A percentile compares a stretch with the other conserved stretches of the same genome.
phyloP scores from a whole-genome alignment of 176 grass and related monocot species.

The Zea luxurians region DNA sequence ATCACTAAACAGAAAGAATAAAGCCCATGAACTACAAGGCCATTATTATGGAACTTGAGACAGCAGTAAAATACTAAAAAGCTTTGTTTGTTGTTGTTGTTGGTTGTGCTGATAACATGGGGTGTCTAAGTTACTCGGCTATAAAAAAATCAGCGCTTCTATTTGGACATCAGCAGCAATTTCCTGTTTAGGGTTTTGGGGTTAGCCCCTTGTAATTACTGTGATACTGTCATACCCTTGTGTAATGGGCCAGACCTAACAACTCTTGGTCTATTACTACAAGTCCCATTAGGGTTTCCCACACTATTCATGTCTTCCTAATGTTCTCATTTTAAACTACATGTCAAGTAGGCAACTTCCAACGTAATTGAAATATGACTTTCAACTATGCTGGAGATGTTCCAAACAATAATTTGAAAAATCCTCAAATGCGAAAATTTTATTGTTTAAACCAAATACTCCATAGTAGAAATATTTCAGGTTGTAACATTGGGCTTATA shows the following conservation, averaged over 20 bases:
- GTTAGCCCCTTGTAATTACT: too few relatives aligned
- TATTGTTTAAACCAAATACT: not conserved
- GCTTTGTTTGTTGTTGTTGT: not conserved
- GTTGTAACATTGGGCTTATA: not conserved
- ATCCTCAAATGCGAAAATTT: not conserved
- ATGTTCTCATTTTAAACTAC: not conserved
- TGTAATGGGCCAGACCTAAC: too few relatives aligned
- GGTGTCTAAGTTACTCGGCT: not conserved
- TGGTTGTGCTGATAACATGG: not conserved
- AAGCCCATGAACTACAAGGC: not conserved
- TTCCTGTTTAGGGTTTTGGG: not conserved
- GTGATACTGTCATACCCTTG: too few relatives aligned
- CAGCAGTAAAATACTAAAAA: not conserved
- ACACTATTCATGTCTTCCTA: not conserved
- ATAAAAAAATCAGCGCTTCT: not conserved
- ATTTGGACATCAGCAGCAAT: not conserved
- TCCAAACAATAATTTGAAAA: not conserved
- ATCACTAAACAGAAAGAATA: constrained; percentile 30
- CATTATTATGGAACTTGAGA: not conserved
- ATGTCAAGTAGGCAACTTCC: not conserved
- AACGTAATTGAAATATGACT: not conserved
- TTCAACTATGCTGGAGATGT: not conserved
- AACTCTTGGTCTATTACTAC: too few relatives aligned
- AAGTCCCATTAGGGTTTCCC: too few relatives aligned
- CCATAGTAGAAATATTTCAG: not conserved